Base-by-base conservation (phyloP, 73 alveolate genomes). In the Paramecium tetraurelia region DNA sequence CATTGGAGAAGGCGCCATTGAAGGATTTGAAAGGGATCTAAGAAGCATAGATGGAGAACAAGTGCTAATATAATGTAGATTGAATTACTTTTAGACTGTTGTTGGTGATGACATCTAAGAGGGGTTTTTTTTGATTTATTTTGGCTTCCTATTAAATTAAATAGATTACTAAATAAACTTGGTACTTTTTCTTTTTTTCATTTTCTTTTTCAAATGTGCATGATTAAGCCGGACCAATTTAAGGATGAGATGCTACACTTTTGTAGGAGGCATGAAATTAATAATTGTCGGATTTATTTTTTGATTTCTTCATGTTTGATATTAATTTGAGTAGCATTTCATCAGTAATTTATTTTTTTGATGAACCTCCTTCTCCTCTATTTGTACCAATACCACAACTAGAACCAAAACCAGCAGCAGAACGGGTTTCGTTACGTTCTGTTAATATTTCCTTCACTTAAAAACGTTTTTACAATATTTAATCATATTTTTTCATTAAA, bases 131-230 rank as follows among this genome's bases (percentile, higher is more conserved):
- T 41, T 75, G 10, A 75, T 33, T 38, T 75, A 20, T 38, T 35
- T 63, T 31, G 84, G 84, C 84, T 63, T 12, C 41, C 50, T 31
- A 63, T 63, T 53, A 53, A 63, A 10, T 63, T 33, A 0, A 63
- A 63, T 63, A 41, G 10, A 0, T 29, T 80, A 48, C 76, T 72
- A 80, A 27, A 80, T 80, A 80, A 12, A 80, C 90, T 80, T 80
- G 31, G 46, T 80, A 80, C 24, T 80, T 80, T 41, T 80, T 80
- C 75, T 80, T 80, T 80, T 80, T 80, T 27, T 80, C 90, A 80
- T 80, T 80, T 41, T 80, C 90, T 46, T 80, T 80, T 46, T 80
- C 90, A 46, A 80, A 80, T 38, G 90, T 80, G 24, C 90, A 80
- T 44, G 90, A 80, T 44, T 80, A 48, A 3, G 70, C 46, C 0